Base-by-base conservation (phyloP, 352 stramenopile genomes). In the Pythium diclinum region DNA sequence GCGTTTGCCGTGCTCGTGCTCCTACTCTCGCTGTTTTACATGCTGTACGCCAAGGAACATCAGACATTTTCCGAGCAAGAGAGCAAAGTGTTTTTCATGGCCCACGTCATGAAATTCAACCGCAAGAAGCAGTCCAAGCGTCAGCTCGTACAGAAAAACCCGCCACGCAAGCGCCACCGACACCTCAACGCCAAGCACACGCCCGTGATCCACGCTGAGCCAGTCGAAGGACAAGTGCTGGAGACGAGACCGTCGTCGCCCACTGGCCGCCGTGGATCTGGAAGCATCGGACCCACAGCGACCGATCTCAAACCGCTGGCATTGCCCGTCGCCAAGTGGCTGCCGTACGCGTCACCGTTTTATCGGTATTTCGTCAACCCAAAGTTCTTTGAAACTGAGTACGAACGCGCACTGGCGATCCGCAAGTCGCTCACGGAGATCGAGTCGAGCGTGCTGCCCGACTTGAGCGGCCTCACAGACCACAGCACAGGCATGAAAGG, bases 61-160 rank as follows among this genome's bases (percentile, higher is more conserved):
- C 72, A 79, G 51, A 65, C 69, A 4, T 74, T 79, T 11, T 79
- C 72, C 1, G 34, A 59, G 17, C 49, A 76, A n/a, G 72, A 79
- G 32, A 74, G 48, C 55, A 72, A 72, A 44, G 64, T 78, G 14
- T 65, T 76, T 14, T 59, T 78, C 14, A 64, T 73, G 55, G 72
- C 63, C 17, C 68, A 78, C 44, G 61, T 79, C 3, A 70, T 70
- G 58, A 67, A 69, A 9, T 68, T 71, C 48, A 74, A 66, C 40
- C 33, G 42, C 6, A 55, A 46, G 13, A 70, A 70, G 14, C 14
- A 23, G 1, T 63, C 48, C 11, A 69, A 64, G 25, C 23, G 23
- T 0, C 21, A 69, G 10, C n/a, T 69, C n/a, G 56, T 69, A 9
- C 34, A 42, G 51, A 71, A 65, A 34, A 66, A 66, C 44, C 42